Evolutionary conservation across 768 basidiomycete species (phyloP), one percentile per base, ranked within the genome.

Genomic region (Cystobasidium ongulense): DNA sequence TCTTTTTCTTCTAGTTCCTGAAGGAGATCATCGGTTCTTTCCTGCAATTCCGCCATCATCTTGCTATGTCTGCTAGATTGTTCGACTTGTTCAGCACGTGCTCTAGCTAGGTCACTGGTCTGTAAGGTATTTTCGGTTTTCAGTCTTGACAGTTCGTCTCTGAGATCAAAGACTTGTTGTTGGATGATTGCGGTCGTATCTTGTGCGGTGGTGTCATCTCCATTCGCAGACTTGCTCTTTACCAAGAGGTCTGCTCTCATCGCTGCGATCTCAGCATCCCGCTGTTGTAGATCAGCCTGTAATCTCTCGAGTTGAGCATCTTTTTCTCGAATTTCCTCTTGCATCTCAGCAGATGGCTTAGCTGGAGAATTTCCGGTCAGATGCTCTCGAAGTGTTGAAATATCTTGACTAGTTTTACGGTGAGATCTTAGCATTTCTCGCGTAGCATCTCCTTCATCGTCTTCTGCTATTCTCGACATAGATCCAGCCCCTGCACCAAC

Each of bases 151-250:
- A 79, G 74, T 15, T 41, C 57, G 62, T 78, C 77, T 41, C 74
- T 65, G 63, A 78, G 75, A 41, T 75, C 74, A 39, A 78, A 78
- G 1, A 78, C 74, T 73, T 75, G 67, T 41, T 72, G 63, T 57
- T 78, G 78, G 1, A 78, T 71, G 23, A 52, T 57, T 1, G 68
- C 15, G 17, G 72, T 61, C n/a, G 61, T 25, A 13, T 36, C 35
- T 1, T 54, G 36, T n/a, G 35, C 3, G 36, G 11, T 66, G 33
- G 21, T 31, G 33, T 61, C 43, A 39, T 74, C 68, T 8, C 57
- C 53, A 43, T 65, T 74, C 31, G 63, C 36, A 1, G 62, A 13
- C 1, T 65, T 1, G 10, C 36, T 23, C 3, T 43, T 25, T 23
- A 59, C 62, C 61, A 76, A 74, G 63, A 78, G 54, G 35, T 77